Conservation (phyloP, 176 grass and related monocot genomes). For the Triticum monococcum region DNA sequence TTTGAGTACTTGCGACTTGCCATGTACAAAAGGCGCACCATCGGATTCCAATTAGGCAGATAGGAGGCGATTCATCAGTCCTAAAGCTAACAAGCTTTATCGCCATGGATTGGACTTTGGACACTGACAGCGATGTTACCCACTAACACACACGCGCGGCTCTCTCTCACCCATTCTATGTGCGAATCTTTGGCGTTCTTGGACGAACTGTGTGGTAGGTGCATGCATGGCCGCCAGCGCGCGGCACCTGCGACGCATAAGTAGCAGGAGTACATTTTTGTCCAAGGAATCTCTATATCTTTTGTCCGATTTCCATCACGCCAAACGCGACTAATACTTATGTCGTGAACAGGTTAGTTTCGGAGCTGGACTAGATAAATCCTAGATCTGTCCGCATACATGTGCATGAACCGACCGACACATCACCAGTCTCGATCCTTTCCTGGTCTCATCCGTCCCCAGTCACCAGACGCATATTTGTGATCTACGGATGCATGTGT, state of each 20-base stretch:
- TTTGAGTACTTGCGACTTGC: slow-evolving; percentile 27
- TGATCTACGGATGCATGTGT: background rate
- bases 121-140: slow-evolving; percentile 16
- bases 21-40: background rate
- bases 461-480: background rate
- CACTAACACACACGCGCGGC: background rate
- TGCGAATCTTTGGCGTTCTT: slow-evolving; percentile 5
- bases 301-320: background rate
- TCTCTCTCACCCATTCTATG: background rate
- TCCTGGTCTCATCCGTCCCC: background rate
- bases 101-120: slow-evolving; percentile 22
- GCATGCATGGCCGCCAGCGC: background rate
- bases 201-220: background rate
- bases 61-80: background rate
- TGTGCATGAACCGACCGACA: slow-evolving; percentile 1
- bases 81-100: slow-evolving; percentile 6
- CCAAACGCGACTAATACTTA: background rate
- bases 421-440: background rate
- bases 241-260: background rate
- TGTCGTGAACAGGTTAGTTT: background rate
- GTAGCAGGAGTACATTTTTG: background rate
- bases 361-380: background rate
- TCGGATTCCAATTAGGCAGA: background rate
- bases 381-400: background rate
- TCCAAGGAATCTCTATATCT: slow-evolving; percentile 20